phyloP scores from a whole-genome alignment of 805 yeast genomes.

The Candida tallmaniae region DNA sequence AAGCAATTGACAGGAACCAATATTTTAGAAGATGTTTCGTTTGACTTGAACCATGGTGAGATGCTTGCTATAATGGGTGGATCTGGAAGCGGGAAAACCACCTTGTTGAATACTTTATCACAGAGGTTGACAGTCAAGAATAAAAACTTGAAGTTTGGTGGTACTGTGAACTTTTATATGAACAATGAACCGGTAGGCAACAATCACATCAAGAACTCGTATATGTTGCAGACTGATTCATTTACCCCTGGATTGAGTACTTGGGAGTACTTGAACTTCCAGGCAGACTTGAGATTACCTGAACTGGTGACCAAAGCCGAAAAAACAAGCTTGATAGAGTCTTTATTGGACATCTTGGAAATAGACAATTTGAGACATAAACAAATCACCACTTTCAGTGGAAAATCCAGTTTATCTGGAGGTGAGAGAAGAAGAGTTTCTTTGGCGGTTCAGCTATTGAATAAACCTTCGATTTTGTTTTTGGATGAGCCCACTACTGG shows the following conservation, averaged over 20 bases:
- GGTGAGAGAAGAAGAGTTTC: conserved; percentile 80
- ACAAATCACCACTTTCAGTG: conserved; percentile 39
- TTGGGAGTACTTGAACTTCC: conserved; percentile 61
- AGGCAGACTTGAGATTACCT: conserved; percentile 68
- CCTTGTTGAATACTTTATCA: conserved; percentile 64
- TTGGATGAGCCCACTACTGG: conserved; percentile 91
- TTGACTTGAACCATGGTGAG: conserved; percentile 56
- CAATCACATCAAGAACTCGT: conserved; percentile 41
- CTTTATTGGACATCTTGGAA: conserved; percentile 60
- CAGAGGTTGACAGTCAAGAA: conserved; percentile 42
- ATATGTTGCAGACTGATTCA: conserved; percentile 72
- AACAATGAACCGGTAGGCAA: conserved; percentile 5
- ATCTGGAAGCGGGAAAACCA: conserved; percentile 84
- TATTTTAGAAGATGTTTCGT: conserved; percentile 44
- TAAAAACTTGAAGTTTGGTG: conserved; percentile 38
- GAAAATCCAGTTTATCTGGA: conserved; percentile 60
- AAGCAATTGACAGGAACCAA: neutral
- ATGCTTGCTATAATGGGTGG: conserved; percentile 84
- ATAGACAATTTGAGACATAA: conserved; percentile 61
- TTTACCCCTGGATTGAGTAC: conserved; percentile 70
- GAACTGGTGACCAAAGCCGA: conserved; percentile 37
- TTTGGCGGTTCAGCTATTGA: conserved; percentile 70
- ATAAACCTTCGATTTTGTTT: conserved; percentile 72
- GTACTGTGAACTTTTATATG: conserved; percentile 33
- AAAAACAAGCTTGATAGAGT: conserved; percentile 48